Base-by-base conservation (phyloP, 23 red algal species). In the Gracilariopsis chorda region DNA sequence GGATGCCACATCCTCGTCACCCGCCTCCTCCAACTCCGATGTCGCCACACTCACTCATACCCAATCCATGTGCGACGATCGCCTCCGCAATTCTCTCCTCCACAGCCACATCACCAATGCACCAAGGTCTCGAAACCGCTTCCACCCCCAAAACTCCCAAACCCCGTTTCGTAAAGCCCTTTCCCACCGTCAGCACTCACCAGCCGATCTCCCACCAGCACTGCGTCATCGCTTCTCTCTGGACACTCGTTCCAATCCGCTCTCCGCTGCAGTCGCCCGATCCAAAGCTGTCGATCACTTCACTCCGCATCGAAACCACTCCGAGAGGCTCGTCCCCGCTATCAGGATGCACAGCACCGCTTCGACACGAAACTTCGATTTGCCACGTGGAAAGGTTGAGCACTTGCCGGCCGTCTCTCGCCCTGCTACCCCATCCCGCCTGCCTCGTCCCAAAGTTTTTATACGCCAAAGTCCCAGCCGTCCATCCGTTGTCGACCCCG, bases 381-480 rank as follows among this genome's bases (percentile, higher is more conserved):
- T 89, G 52, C 85, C 85, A 27, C 48, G 47, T 7, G 85, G 85
- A 49, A 77, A 63, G 34, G 85, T 89, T 42, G 64, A 89, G 68
- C 53, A 61, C 34, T 9, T 89, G 12, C 85, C 85, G 19, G 21
- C 37, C 21, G 21, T 63, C 5, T 4, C 65, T 7, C 85, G 85
- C 57, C 85, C 85, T 13, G 29, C 48, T 21, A 89, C 85, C 40
- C 85, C 85, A 69, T 77, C 46, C 11, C 65, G 70, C 27, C 52
- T 89, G 6, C 85, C 85, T 11, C 61, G 85, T 37, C 56, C 85
- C 52, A 77, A 65, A 51, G 85, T 89, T 51, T 89, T 89, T 39
- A 89, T 89, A 5, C 45, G 51, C 13, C 85, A 55, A 19, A 60
- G 39, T 37, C 45, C 85, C 32, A 70, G 36, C 7, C 65, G 70